Base-by-base conservation (phyloP, 2,329 filamentous ascomycete genomes). In the Dothideomycetes sp. region DNA sequence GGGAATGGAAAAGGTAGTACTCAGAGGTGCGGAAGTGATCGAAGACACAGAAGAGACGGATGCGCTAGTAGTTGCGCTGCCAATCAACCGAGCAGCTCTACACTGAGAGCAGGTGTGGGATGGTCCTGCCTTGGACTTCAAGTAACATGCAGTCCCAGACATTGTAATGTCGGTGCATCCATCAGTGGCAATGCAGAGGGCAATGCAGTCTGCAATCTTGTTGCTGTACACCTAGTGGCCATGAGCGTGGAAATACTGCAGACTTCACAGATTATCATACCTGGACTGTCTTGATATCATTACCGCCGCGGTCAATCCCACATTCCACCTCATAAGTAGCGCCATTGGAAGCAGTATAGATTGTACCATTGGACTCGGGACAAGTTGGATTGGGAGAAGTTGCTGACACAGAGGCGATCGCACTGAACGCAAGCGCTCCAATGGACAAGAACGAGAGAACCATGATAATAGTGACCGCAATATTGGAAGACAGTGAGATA, bases 291-390 rank as follows among this genome's bases (percentile, higher is more conserved):
- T 12, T 12, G 38, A 55, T 45, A 39, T 56, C 52, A 24, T 52
- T 52, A 7, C 44, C 51, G 11, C 37, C 34, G 34, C 54, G 50
- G 32, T 56, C 53, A 16, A 51, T 46, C 16, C 41, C 46, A 41
- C 53, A 55, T 30, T 52, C 48, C 33, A 55, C 44, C 15, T 44
- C 11, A 34, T 48, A 53, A 4, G 33, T 36, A 3, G 42, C 40
- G 16, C 49, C 47, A 19, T 39, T 49, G 14, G 38, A 12, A 5
- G 42, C 46, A 12, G 37, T 45, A 37, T 52, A 52, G 31, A 33
- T 15, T 9, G 42, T 54, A 27, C 36, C 40, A 29, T 55, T 49
- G 5, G 42, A 45, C 3, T 24, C 34, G 3, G 52, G 52, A 31
- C 52, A 54, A 4, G 45, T 37, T 33, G 36, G 35, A 30, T 37